These are phyloP conservation scores for barley (Hordeum vulgare) DNA, from an alignment of 176 grass and related monocot genomes.

Conservation along the genomic window MorexV3_pseudomolecules_assembly NC_058523.1:159567583-159568082, in stretches of 20 bases:
- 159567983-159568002: slow-evolving; percentile 82
- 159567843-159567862: slow-evolving; percentile 37
- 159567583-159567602: slow-evolving; percentile 4
- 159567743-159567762: slow-evolving; percentile 8
- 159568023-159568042: slow-evolving; percentile 80
- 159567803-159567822: slow-evolving; percentile 24
- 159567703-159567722: slow-evolving; percentile 13
- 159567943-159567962: slow-evolving; percentile 76
- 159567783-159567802: slow-evolving; percentile 5
- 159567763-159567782: slow-evolving; percentile 27
- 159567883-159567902: slow-evolving; percentile 21
- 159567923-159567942: slow-evolving; percentile 75
- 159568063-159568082: slow-evolving; percentile 79
- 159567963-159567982: slow-evolving; percentile 70
- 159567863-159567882: slow-evolving; percentile 41
- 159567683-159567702: slow-evolving; percentile 21
- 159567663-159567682: background rate
- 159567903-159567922: slow-evolving; percentile 62
- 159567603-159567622: background rate
- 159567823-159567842: slow-evolving; percentile 18
- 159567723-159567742: background rate
- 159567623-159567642: slow-evolving; percentile 1
- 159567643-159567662: background rate
- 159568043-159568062: slow-evolving; percentile 55
- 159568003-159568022: slow-evolving; percentile 96